phyloP scores from a whole-genome alignment of 768 basidiomycete genomes.

The Chalciporus piperatus region DNA sequence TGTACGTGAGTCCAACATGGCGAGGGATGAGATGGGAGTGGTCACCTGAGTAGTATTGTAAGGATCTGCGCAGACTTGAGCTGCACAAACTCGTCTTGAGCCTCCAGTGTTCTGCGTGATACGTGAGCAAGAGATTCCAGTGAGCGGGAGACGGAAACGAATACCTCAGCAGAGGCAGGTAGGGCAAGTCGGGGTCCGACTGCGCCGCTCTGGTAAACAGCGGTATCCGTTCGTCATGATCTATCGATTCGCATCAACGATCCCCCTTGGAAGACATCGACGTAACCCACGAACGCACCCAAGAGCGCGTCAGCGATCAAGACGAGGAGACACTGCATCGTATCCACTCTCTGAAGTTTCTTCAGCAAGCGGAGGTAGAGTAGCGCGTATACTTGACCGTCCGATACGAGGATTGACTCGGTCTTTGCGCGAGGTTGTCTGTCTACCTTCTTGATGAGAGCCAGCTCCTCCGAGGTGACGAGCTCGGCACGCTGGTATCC shows the following conservation, averaged over 20 bases:
- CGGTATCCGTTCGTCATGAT: conserved; percentile 84
- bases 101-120: conserved; percentile 63
- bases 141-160: neutral
- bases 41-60: conserved; percentile 77
- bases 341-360: conserved; percentile 79
- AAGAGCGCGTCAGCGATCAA: conserved; percentile 85
- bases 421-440: conserved; percentile 70
- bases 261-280: neutral
- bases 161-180: conserved; percentile 73
- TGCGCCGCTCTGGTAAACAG: conserved; percentile 64
- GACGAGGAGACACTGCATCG: conserved; percentile 83
- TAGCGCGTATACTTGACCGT: conserved; percentile 79
- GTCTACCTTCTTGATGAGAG: conserved; percentile 87
- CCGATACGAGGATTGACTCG: conserved; percentile 76
- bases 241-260: conserved; percentile 35
- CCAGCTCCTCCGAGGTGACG: conserved; percentile 82
- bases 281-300: conserved; percentile 43
- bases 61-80: conserved; percentile 86
- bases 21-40: conserved; percentile 1
- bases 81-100: conserved; percentile 94
- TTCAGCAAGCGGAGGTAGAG: conserved; percentile 89
- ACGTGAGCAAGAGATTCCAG: conserved; percentile 2
- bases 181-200: conserved; percentile 77
- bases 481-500: conserved; percentile 94
- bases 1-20: conserved; percentile 3